Base-by-base conservation (phyloP, 306 rosid species). In the Citrullus amarus region DNA sequence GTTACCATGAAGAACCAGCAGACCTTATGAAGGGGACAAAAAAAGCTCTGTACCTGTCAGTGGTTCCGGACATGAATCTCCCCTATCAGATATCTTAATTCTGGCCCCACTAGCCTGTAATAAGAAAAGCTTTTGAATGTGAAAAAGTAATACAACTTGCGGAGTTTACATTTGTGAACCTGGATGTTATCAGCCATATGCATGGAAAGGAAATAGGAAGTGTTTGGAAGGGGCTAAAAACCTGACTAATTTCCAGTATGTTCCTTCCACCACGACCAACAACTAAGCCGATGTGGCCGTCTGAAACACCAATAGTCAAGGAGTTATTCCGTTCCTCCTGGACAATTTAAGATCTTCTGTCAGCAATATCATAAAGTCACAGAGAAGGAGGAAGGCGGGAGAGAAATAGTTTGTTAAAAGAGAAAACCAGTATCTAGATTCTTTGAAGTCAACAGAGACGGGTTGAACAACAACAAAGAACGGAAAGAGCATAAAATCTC, bases 241-340 rank as follows among this genome's bases (percentile, higher is more conserved):
- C 99, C 99, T 96, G 99, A 82, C 97, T 93, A 54, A 96, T 96
- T 79, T 93, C 99, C 80, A 81, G 82, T 83, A 96, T 88, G 83
- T 88, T 96, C 87, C 98, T 92, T 86, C 99, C 99, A 68, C 96
- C 97, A 66, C 99, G 99, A 58, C 99, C 99, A 79, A 96, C 97
- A 87, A 96, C 99, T 86, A 96, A 83, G 20, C 99, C 99, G 9
- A 96, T 90, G 82, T 92, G 98, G 34, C 57, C 91, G 82, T 96
- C 99, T 17, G 96, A 91, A 68, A 96, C 87, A 2, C 98, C 99
- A 78, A 96, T 96, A 61, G 93, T 96, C 86, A 92, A 22, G 0
- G 98, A 92, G 88, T 90, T 92, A 67, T 81, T 90, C 78, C 85
- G 88, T 63, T 96, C 99, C 88, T 96, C 99, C 99, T 96, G 90